A percentile compares a stretch with the other conserved stretches of the same genome.
Conservation (phyloP, 2,329 filamentous ascomycete species). For the Clonostachys rosea region DNA sequence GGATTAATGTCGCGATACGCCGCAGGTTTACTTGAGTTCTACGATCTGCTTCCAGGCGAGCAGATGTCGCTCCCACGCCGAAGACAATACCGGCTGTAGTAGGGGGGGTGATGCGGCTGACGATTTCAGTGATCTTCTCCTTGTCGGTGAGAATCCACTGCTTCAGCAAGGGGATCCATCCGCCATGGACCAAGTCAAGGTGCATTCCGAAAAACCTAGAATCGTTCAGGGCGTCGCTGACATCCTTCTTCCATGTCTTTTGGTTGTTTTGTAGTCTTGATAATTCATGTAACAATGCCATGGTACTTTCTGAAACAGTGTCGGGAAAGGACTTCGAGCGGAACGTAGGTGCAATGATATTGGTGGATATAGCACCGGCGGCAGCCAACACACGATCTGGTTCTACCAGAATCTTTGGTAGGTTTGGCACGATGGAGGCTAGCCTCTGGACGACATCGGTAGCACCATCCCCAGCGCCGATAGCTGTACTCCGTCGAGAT, state of each 20-base stretch:
- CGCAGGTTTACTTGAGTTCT: slow-evolving; percentile 88
- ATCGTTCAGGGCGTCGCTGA: slow-evolving; percentile 90
- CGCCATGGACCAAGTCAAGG: slow-evolving; percentile 58
- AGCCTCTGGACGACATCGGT: slow-evolving; percentile 80
- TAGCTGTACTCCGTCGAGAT: slow-evolving; percentile 27
- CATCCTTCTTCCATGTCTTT: slow-evolving; percentile 90
- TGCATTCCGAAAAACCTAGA: slow-evolving; percentile 74
- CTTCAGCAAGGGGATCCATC: slow-evolving; percentile 79
- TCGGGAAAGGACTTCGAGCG: slow-evolving; percentile 84
- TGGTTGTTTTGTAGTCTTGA: slow-evolving; percentile 73
- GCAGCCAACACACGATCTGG: slow-evolving; percentile 77
- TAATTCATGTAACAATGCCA: slow-evolving; percentile 73
- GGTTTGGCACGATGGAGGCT: slow-evolving; percentile 70
- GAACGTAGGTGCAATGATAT: slow-evolving; percentile 76
- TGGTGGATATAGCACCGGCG: slow-evolving; percentile 75
- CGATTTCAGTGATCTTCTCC: slow-evolving; percentile 77
- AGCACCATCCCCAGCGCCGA: slow-evolving; percentile 40
- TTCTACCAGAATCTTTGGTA: slow-evolving; percentile 80
- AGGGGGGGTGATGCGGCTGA: slow-evolving; percentile 75
- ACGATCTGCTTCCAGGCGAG: slow-evolving; percentile 89
- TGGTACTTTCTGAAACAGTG: slow-evolving; percentile 67
- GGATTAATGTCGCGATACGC: slow-evolving; percentile 72
- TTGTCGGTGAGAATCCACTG: slow-evolving; percentile 87
- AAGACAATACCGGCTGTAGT: slow-evolving; percentile 96
- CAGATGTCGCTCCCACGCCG: slow-evolving; percentile 92